A percentile compares a stretch with the other conserved stretches of the same genome.
phyloP scores from a whole-genome alignment of 805 yeast genomes.

The Candida alai region DNA sequence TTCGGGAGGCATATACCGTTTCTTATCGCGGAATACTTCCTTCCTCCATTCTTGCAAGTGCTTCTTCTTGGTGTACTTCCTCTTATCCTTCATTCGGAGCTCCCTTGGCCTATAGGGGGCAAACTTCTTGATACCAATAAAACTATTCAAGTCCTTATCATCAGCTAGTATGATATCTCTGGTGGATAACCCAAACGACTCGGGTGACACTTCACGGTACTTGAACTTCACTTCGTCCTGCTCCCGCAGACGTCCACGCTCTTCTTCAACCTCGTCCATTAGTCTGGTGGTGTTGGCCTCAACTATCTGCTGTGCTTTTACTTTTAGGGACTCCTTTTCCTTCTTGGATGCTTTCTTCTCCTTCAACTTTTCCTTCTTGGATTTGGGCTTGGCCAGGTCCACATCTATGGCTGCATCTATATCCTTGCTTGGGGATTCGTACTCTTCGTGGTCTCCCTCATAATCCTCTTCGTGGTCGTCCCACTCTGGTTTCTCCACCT shows the following conservation, averaged over 20 bases:
- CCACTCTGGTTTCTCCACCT: slow-evolving; percentile 38
- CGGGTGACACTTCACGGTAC: slow-evolving; percentile 95
- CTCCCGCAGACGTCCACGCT: slow-evolving; percentile 52
- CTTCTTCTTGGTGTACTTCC: slow-evolving; percentile 72
- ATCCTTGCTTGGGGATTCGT: slow-evolving; percentile 9
- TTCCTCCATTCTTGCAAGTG: slow-evolving; percentile 88
- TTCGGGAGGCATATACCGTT: slow-evolving; percentile 40
- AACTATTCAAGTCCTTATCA: slow-evolving; percentile 79
- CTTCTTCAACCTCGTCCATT: slow-evolving; percentile 64
- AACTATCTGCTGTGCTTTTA: slow-evolving; percentile 74
- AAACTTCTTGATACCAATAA: slow-evolving; percentile 83
- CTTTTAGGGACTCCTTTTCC: slow-evolving; percentile 56
- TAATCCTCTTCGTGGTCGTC: slow-evolving; percentile 21
- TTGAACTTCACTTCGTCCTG: slow-evolving; percentile 55
- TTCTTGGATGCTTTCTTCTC: slow-evolving; percentile 58
- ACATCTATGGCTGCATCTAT: slow-evolving; percentile 11
- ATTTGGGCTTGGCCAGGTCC: slow-evolving; percentile 24
- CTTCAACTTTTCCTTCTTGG: slow-evolving; percentile 53
- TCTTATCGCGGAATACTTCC: slow-evolving; percentile 65
- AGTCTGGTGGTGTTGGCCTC: slow-evolving; percentile 65
- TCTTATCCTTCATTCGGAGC: slow-evolving; percentile 66
- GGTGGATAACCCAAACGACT: slow-evolving; percentile 78
- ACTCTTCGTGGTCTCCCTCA: slow-evolving; percentile 17
- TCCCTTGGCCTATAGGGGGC: slow-evolving; percentile 89
- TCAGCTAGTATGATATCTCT: slow-evolving; percentile 89